phyloP scores from a whole-genome alignment of 2,329 filamentous ascomycete species.

The Fusarium nanum region DNA sequence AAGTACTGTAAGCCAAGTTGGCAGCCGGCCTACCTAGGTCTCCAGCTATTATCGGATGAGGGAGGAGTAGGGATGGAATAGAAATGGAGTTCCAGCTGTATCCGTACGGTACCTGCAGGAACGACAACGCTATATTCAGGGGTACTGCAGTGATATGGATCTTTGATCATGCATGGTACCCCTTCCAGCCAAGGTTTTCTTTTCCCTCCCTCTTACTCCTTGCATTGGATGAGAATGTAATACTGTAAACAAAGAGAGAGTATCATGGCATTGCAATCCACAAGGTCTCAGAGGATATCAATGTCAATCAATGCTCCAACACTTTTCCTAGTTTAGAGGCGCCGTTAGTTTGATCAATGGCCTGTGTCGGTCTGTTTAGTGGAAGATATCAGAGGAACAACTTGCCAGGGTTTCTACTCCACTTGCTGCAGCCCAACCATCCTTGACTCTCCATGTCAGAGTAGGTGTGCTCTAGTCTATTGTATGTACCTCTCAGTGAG shows the following conservation, averaged over 20 bases:
- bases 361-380: constrained; percentile 12
- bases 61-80: neutral
- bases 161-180: constrained; percentile 33
- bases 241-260: neutral
- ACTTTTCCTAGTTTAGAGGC: constrained; percentile 14
- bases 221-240: constrained; percentile 31
- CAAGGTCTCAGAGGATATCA: constrained; percentile 4
- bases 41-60: neutral
- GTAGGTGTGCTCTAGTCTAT: neutral
- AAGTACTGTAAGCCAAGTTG: neutral
- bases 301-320: constrained; percentile 23
- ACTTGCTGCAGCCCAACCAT: constrained; percentile 41
- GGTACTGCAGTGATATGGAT: constrained; percentile 35
- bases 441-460: neutral
- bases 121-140: constrained; percentile 46
- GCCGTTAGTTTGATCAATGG: constrained; percentile 20
- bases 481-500: neutral
- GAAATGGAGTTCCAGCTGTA: constrained; percentile 3
- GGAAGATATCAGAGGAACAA: constrained; percentile 9
- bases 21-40: no score
- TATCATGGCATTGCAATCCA: constrained; percentile 5
- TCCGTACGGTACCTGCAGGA: constrained; percentile 48
- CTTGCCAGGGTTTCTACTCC: constrained; percentile 31
- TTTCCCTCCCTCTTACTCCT: constrained; percentile 29
- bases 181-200: constrained; percentile 21